phyloP scores from a whole-genome alignment of 2,329 filamentous ascomycete genomes.

The Neonectria coccinea region DNA sequence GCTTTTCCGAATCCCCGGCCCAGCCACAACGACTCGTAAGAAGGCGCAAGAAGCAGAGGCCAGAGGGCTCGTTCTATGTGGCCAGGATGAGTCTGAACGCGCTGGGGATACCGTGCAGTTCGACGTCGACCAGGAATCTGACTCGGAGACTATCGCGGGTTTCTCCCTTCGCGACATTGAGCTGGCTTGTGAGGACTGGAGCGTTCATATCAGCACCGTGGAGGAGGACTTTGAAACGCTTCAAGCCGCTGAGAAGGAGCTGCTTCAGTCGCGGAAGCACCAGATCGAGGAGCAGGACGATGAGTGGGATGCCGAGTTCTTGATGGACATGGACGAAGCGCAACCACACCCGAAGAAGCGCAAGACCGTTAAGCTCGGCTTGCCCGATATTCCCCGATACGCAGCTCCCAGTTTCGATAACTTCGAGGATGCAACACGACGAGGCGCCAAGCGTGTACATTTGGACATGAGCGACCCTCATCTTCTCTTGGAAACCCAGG shows the following conservation, averaged over 20 bases:
- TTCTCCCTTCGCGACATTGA: constrained; percentile 84
- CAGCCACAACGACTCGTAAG: constrained; percentile 64
- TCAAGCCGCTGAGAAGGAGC: constrained; percentile 49
- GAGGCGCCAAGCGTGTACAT: constrained; percentile 80
- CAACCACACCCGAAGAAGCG: constrained; percentile 73
- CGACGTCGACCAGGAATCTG: constrained; percentile 63
- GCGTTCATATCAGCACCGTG: constrained; percentile 68
- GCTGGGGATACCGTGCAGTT: constrained; percentile 56
- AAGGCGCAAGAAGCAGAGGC: constrained; percentile 67
- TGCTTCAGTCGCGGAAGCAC: constrained; percentile 48
- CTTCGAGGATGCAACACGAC: constrained; percentile 78
- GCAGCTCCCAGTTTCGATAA: constrained; percentile 82
- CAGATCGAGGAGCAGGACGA: constrained; percentile 61
- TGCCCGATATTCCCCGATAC: constrained; percentile 69
- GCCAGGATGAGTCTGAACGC: constrained; percentile 52
- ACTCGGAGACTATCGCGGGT: constrained; percentile 77
- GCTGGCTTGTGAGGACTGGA: constrained; percentile 89
- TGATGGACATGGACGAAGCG: constrained; percentile 61
- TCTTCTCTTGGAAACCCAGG: constrained; percentile 83
- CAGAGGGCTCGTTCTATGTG: constrained; percentile 61
- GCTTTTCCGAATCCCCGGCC: constrained; percentile 79
- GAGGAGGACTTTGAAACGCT: constrained; percentile 52
- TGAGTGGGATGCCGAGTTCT: constrained; percentile 73
- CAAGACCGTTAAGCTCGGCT: constrained; percentile 69
- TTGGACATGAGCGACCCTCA: constrained; percentile 91